A percentile compares a stretch with the other conserved stretches of the same genome.
Evolutionary conservation across 2,329 filamentous ascomycete species (phyloP).

Genomic region (Ophiosphaerella narmari): DNA sequence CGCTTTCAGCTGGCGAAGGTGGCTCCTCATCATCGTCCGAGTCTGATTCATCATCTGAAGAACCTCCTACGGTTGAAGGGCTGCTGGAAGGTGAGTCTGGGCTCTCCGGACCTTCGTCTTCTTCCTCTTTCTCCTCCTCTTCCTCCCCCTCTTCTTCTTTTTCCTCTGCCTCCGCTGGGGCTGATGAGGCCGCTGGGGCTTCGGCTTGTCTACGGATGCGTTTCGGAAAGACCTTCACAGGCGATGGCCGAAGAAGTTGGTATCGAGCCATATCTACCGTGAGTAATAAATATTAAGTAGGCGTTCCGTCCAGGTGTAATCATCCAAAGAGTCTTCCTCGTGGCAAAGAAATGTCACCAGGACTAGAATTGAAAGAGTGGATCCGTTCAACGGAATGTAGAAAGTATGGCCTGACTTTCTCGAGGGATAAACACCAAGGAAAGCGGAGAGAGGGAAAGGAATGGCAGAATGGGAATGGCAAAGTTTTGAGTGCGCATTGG

Average conservation of each 20-base stretch:
- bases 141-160: slow-evolving; percentile 9
- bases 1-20: slow-evolving; percentile 12
- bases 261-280: slow-evolving; percentile 32
- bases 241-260: slow-evolving; percentile 33
- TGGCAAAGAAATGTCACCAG: slow-evolving; percentile 28
- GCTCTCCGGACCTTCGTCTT: slow-evolving; percentile 23
- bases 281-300: slow-evolving; percentile 5
- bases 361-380: slow-evolving; percentile 31
- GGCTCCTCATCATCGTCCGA: slow-evolving; percentile 22
- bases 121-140: too few relatives aligned
- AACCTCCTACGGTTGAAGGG: slow-evolving; percentile 11
- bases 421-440: slow-evolving; percentile 20
- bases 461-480: slow-evolving; percentile 30
- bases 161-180: background rate
- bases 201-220: slow-evolving; percentile 25
- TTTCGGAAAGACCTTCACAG: slow-evolving; percentile 24
- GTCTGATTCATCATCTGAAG: slow-evolving; percentile 16
- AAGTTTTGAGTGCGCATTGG: slow-evolving; percentile 35
- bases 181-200: slow-evolving; percentile 11
- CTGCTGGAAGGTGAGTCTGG: slow-evolving; percentile 29
- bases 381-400: slow-evolving; percentile 39
- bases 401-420: slow-evolving; percentile 25
- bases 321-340: background rate
- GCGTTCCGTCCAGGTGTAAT: background rate
- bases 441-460: slow-evolving; percentile 20